Conservation (phyloP, 1,284 basidiomycete species). For the Papiliotrema flavescens region DNA sequence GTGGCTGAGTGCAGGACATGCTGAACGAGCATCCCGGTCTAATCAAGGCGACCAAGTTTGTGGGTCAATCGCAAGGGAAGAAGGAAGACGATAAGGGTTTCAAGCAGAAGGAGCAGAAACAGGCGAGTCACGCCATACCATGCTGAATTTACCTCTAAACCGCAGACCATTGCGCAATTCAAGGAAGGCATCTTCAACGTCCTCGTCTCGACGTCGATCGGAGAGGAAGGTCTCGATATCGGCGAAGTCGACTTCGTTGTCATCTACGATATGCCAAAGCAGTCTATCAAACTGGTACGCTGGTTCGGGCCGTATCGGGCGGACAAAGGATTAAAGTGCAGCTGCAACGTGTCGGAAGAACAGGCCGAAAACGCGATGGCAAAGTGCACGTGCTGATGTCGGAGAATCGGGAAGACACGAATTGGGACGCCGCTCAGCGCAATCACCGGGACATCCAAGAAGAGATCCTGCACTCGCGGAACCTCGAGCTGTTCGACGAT, state of each 20-base stretch:
- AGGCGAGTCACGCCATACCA: conserved; percentile 53
- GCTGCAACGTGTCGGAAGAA: conserved; percentile 94
- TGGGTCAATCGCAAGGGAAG: conserved; percentile 86
- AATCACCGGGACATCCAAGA: conserved; percentile 87
- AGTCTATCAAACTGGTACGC: conserved; percentile 89
- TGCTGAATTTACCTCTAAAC: not conserved
- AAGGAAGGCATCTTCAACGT: conserved; percentile 85
- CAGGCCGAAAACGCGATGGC: conserved; percentile 88
- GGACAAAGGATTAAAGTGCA: conserved; percentile 40
- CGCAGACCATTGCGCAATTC: conserved; percentile 66
- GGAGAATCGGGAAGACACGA: conserved; percentile 83
- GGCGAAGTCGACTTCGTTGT: conserved; percentile 97
- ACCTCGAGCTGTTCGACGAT: conserved; percentile 88
- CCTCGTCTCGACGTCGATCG: conserved; percentile 92
- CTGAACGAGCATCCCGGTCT: conserved; percentile 69
- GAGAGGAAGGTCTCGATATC: conserved; percentile 99
- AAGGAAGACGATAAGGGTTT: conserved; percentile 72
- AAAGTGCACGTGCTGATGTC: conserved; percentile 89
- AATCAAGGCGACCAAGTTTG: conserved; percentile 75
- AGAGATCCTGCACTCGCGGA: conserved; percentile 77
- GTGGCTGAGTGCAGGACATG: conserved; percentile 49
- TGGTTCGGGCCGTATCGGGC: not conserved
- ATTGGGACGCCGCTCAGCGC: conserved; percentile 85
- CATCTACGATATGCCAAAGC: conserved; percentile 96
- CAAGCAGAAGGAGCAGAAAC: conserved; percentile 85